Evolutionary conservation across 2,329 filamentous ascomycete genomes (phyloP), one percentile per base, ranked within the genome.

Genomic region (Coniochaeta pulveracea): DNA sequence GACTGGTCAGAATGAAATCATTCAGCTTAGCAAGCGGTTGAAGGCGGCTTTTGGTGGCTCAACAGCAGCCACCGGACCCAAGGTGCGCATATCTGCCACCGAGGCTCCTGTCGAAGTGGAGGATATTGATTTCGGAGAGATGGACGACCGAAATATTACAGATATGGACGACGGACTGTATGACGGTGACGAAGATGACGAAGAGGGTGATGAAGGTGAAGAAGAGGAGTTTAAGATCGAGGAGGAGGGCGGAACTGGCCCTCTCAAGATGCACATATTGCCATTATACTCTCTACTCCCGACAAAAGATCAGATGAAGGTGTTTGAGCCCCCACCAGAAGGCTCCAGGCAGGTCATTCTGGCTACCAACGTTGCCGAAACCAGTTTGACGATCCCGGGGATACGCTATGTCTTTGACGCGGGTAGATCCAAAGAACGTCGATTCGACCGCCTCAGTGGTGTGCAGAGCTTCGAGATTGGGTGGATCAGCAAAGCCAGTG

Each of bases 401-500:
- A 88, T 93, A 40, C 76, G 85, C 39, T 98, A 95, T 50, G 91
- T 98, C 7, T 95, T 98, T 41, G 89, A 96, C 55, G 88, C 84
- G 43, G 91, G 91, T 21, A 72, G 93, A 32, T 81, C 84, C 22
- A 98, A 98, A 55, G 88, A 95, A 54, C 80, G 89, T 41, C 82
- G 80, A 37, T 96, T 91, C 48, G 84, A 96, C 51, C 69, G 75
- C n/a, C 62, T 74, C 9, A 95, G 83, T 7, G 89, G 89, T 4
- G 89, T 98, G 1, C 91, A 98, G 53, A 94, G 82, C 49, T 98
- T 94, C 51, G 83, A 94, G 47, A 75, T 98, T 34, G 81, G 82
- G 25, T 98, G 89, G 85, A 93, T 96, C 52, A 95, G 88, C 61
- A 96, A 98, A 60, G 91, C 91, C 18, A 93, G 85, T 52, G 89